These are phyloP conservation scores for Akebia trifoliata DNA, from an alignment of 164 flowering plant genomes.

Conservation along the genomic window DNA sequence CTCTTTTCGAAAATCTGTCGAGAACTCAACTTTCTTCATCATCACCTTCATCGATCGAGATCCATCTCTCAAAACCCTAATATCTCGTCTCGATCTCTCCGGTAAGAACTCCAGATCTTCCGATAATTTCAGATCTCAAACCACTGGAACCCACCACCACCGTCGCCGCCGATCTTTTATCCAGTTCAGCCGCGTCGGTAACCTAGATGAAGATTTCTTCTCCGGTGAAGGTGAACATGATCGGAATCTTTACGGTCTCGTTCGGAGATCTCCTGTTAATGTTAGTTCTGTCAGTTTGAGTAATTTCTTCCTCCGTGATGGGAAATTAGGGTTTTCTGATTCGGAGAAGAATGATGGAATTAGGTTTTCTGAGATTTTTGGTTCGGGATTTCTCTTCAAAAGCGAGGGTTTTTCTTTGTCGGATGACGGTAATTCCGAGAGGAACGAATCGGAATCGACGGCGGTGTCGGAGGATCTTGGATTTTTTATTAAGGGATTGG, in stretches of 20 bases:
- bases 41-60: constrained; percentile 78
- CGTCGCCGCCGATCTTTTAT: constrained; percentile 68
- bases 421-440: constrained; percentile 10
- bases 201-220: constrained; percentile 85
- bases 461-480: constrained; percentile 35
- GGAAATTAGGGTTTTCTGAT: constrained; percentile 18
- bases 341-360: constrained; percentile 12
- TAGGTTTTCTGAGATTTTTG: constrained; percentile 21
- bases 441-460: constrained; percentile 8
- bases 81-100: constrained; percentile 64
- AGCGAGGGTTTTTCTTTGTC: constrained; percentile 8
- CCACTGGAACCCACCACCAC: constrained; percentile 14
- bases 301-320: constrained; percentile 8
- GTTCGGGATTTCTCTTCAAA: constrained; percentile 21
- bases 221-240: constrained; percentile 57
- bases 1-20: constrained; percentile 71
- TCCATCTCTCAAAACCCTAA: constrained; percentile 60
- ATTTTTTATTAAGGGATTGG: constrained; percentile 51
- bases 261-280: constrained; percentile 12
- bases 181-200: constrained; percentile 78
- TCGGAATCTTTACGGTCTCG: constrained; percentile 36
- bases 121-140: constrained; percentile 7
- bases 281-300: constrained; percentile 17
- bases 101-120: constrained; percentile 13
- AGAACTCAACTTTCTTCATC: constrained; percentile 52